phyloP scores from a whole-genome alignment of 2,329 filamentous ascomycete genomes.

The Aspergillus sp. region DNA sequence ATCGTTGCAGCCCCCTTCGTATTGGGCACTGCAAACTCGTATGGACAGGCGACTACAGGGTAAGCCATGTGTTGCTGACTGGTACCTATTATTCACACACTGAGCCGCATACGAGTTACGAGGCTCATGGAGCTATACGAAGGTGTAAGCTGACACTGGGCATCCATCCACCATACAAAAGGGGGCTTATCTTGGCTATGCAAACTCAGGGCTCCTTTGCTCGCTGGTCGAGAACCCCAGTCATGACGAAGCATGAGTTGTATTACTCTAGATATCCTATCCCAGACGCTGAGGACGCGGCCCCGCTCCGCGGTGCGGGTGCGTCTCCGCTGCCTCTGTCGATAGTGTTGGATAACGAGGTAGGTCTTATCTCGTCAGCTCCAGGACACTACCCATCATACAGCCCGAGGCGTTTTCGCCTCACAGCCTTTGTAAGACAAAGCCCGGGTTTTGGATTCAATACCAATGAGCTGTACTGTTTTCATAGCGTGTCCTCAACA shows the following conservation, averaged over 20 bases:
- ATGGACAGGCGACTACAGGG: too few relatives aligned
- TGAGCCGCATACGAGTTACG: too few relatives aligned
- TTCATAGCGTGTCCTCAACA: not conserved
- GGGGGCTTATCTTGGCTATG: too few relatives aligned
- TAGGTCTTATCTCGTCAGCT: not conserved
- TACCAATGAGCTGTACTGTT: not conserved
- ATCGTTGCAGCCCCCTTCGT: too few relatives aligned
- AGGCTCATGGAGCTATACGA: too few relatives aligned
- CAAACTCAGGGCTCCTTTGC: too few relatives aligned
- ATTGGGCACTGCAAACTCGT: too few relatives aligned
- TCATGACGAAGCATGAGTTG: not conserved
- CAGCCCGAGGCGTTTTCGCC: not conserved
- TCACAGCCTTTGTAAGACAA: not conserved
- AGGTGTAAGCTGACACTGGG: too few relatives aligned
- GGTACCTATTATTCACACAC: too few relatives aligned
- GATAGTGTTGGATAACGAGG: not conserved
- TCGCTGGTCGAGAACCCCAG: not conserved
- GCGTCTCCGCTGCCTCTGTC: not conserved
- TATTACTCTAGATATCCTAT: not conserved
- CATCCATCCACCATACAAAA: too few relatives aligned
- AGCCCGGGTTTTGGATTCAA: not conserved
- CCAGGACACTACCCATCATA: not conserved
- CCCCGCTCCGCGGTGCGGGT: constrained; percentile 2
- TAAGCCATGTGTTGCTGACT: too few relatives aligned
- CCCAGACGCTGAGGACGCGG: not conserved